Evolutionary conservation across 2,329 filamentous ascomycete genomes (phyloP).

Genomic region (Talaromyces sp.): DNA sequence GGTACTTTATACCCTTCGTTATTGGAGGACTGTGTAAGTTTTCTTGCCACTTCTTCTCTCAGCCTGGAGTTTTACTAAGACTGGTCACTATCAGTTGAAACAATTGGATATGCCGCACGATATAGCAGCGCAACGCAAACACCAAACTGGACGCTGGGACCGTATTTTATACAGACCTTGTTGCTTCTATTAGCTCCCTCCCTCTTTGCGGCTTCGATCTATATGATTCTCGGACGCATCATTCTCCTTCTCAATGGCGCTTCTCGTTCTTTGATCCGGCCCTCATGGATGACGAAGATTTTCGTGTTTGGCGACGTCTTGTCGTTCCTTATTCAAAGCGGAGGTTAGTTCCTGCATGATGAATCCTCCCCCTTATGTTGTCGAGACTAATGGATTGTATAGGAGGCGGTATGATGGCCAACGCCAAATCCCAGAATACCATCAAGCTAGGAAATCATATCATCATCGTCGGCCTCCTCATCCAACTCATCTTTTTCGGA

Average conservation of each 20-base stretch:
- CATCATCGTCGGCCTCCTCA: conserved; percentile 33
- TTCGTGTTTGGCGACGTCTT: conserved; percentile 35
- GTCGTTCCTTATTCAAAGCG: conserved; percentile 35
- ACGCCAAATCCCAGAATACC: conserved; percentile 4
- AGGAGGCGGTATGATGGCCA: conserved; percentile 23
- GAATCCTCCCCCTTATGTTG: not conserved
- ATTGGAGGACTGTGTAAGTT: conserved; percentile 42
- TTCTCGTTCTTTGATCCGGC: conserved; percentile 27
- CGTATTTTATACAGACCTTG: not conserved
- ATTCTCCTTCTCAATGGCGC: conserved; percentile 26
- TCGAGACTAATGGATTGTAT: conserved; percentile 1
- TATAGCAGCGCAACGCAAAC: conserved; percentile 13
- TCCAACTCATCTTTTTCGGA: conserved; percentile 34
- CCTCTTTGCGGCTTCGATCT: conserved; percentile 38
- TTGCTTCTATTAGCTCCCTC: conserved; percentile 36
- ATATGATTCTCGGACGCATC: conserved; percentile 38
- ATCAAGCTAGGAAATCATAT: conserved; percentile 21
- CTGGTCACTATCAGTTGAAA: not conserved
- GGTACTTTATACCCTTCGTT: conserved; percentile 48
- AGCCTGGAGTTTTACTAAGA: not conserved
- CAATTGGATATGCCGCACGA: conserved; percentile 8
- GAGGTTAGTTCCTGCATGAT: conserved; percentile 18
- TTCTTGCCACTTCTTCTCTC: not conserved
- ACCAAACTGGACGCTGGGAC: not conserved
- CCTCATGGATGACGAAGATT: conserved; percentile 35